phyloP scores from a whole-genome alignment of 495 filamentous ascomycete genomes.

The Clavariopsis aquatica region DNA sequence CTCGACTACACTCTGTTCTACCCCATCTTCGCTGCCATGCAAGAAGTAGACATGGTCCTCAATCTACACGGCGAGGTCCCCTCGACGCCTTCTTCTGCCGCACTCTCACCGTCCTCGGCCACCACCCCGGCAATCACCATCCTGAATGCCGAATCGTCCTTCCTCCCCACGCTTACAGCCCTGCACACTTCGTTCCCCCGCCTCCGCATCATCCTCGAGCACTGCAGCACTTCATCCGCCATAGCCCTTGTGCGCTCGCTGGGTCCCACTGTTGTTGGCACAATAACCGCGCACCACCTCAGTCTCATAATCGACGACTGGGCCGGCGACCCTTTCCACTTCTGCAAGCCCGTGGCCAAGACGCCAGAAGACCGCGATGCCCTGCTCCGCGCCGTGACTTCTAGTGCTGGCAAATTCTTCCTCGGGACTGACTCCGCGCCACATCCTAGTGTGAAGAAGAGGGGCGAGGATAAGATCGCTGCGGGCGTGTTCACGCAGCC shows the following conservation, averaged over 20 bases:
- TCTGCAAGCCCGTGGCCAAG: constrained; percentile 71
- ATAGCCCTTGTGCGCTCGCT: constrained; percentile 73
- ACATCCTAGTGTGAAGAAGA: constrained; percentile 73
- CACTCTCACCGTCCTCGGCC: constrained; percentile 2
- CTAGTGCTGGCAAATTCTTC: constrained; percentile 79
- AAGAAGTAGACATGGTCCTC: constrained; percentile 62
- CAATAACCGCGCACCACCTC: constrained; percentile 78
- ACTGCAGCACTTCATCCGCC: constrained; percentile 83
- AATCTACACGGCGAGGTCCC: constrained; percentile 65
- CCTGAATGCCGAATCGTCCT: constrained; percentile 76
- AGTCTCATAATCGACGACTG: constrained; percentile 76
- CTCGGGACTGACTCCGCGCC: constrained; percentile 75
- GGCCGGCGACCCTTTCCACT: constrained; percentile 73
- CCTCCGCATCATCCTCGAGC: constrained; percentile 76
- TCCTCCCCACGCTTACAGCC: constrained; percentile 72
- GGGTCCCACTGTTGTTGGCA: constrained; percentile 72
- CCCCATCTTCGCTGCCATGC: constrained; percentile 79
- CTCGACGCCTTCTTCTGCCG: constrained; percentile 41
- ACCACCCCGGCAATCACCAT: constrained; percentile 57
- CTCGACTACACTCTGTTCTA: constrained; percentile 70
- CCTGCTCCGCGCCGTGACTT: constrained; percentile 66
- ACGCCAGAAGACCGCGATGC: constrained; percentile 72
- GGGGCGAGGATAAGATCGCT: constrained; percentile 61
- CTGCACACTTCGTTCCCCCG: constrained; percentile 76
- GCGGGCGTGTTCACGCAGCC: constrained; percentile 91